Conservation (phyloP, 805 yeast species). For the Teunomyces cretensis region DNA sequence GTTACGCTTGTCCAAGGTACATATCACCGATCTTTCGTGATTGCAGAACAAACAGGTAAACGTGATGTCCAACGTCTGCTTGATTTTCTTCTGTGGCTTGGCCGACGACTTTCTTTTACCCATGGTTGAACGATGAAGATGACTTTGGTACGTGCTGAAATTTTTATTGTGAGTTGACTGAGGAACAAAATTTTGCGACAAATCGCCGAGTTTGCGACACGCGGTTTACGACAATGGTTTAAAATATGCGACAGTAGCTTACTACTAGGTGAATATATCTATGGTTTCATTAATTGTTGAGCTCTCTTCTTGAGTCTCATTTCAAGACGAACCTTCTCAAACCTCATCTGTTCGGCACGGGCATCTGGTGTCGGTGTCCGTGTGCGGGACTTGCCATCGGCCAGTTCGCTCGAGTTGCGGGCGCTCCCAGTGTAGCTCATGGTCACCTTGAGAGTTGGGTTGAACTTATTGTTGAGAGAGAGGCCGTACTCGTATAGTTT, state of each 20-base stretch:
- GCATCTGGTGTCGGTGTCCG: conserved; percentile 15
- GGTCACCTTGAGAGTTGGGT: conserved; percentile 35
- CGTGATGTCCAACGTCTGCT: conserved; percentile 74
- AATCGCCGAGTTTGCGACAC: not conserved
- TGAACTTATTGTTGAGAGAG: conserved; percentile 39
- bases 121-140: conserved; percentile 30
- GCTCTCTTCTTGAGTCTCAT: conserved; percentile 47
- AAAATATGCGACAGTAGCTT: too few relatives aligned
- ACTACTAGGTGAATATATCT: not conserved
- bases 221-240: not conserved
- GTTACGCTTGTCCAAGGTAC: conserved; percentile 82
- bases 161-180: not conserved
- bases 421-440: conserved; percentile 17
- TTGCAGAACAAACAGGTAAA: conserved; percentile 94
- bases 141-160: not conserved
- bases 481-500: conserved; percentile 41
- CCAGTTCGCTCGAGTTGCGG: conserved; percentile 21
- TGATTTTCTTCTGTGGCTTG: conserved; percentile 75
- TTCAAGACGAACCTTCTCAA: conserved; percentile 48
- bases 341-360: conserved; percentile 37
- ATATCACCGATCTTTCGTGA: conserved; percentile 88
- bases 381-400: conserved; percentile 5
- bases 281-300: conserved; percentile 12
- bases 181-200: not conserved
- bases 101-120: conserved; percentile 84